These are phyloP conservation scores for Pythium aristosporum DNA, from an alignment of 352 stramenopile species.

Conservation along the genomic window DNA sequence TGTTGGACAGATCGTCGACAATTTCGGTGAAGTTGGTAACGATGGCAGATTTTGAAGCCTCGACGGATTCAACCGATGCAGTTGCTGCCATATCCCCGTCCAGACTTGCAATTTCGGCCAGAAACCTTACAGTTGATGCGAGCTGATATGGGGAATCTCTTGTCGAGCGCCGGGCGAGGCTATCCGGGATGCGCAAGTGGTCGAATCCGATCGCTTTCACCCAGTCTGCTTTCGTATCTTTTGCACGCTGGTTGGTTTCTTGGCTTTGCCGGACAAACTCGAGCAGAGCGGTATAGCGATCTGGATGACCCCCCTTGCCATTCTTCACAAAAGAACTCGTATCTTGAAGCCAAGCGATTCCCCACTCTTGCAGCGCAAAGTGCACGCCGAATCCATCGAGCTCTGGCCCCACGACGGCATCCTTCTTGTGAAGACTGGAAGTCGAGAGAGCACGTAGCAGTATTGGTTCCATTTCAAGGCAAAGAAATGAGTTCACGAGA, in stretches of 20 bases:
- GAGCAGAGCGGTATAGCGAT: constrained; percentile 21
- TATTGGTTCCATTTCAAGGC: constrained; percentile 8
- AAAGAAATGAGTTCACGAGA: neutral
- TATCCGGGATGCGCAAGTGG: constrained; percentile 7
- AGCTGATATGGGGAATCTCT: neutral
- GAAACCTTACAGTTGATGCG: neutral
- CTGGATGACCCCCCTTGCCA: constrained; percentile 1
- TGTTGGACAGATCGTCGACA: constrained; percentile 40
- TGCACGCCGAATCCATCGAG: constrained; percentile 30
- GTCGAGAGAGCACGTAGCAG: constrained; percentile 11
- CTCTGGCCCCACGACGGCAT: constrained; percentile 1
- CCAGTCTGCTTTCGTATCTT: constrained; percentile 4
- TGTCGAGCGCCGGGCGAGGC: constrained; percentile 1
- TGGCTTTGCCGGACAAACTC: constrained; percentile 8
- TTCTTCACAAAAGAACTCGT: constrained; percentile 3
- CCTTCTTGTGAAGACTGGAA: neutral
- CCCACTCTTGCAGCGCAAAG: constrained; percentile 28
- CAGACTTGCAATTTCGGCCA: neutral
- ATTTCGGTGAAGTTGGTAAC: constrained; percentile 31
- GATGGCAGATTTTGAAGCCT: constrained; percentile 6
- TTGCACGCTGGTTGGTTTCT: neutral
- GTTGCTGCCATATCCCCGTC: neutral
- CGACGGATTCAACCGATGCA: neutral
- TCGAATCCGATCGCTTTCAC: constrained; percentile 8
- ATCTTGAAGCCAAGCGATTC: constrained; percentile 12